phyloP scores from a whole-genome alignment of 495 filamentous ascomycete genomes.

The Recurvomyces mirabilis region DNA sequence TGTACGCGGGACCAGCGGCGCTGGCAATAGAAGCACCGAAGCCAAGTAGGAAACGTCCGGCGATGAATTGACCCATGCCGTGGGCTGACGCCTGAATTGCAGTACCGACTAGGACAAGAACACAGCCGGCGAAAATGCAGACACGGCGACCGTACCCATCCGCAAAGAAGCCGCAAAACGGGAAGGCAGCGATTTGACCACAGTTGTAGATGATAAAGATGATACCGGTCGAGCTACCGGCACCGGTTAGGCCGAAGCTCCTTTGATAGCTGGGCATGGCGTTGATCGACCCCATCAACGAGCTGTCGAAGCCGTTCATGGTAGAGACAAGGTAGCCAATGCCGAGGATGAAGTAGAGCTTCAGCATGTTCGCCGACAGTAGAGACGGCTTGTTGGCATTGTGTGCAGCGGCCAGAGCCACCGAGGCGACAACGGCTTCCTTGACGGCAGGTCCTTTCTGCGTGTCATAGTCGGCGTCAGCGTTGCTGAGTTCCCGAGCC shows the following conservation, averaged over 20 bases:
- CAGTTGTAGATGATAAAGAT: constrained; percentile 7
- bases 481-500: no score
- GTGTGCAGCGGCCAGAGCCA: constrained; percentile 34
- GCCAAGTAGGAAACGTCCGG: neutral
- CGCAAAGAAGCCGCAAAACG: constrained; percentile 16
- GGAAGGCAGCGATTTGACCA: constrained; percentile 16
- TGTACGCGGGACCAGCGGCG: constrained; percentile 3
- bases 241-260: constrained; percentile 2
- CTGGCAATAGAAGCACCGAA: constrained; percentile 2
- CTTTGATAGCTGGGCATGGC: constrained; percentile 1
- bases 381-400: constrained; percentile 34
- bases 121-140: constrained; percentile 16
- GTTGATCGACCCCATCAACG: constrained; percentile 16
- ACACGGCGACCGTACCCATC: constrained; percentile 19
- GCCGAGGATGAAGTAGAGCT: constrained; percentile 14
- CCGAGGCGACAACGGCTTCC: constrained; percentile 24
- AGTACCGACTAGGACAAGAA: constrained; percentile 12
- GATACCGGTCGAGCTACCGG: constrained; percentile 3
- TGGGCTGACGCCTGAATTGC: neutral
- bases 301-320: constrained; percentile 18
- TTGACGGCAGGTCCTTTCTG: constrained; percentile 7
- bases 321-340: constrained; percentile 15
- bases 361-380: constrained; percentile 37
- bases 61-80: constrained; percentile 4
- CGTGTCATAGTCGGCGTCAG: constrained; percentile 5